Base-by-base conservation (phyloP, 1,284 basidiomycete species). In the Pholiota adiposa region DNA sequence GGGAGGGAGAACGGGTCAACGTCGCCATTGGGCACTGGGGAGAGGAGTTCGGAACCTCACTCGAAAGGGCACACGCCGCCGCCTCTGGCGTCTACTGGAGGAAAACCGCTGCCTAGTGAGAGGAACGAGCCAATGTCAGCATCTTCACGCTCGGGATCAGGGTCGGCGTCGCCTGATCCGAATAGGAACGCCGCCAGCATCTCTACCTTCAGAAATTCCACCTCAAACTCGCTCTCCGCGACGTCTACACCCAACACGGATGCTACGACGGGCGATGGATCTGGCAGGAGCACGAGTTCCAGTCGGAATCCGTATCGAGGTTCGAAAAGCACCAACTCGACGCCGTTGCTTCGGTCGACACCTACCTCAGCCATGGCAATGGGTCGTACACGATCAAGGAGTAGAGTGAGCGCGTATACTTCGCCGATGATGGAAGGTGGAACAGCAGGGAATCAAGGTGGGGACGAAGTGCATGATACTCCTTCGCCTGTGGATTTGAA, bases 401-500 rank as follows among this genome's bases (percentile, higher is more conserved):
- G 78, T 41, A 41, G 55, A n/a, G 52, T 48, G 5, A 36, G 34
- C 16, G 53, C 52, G n/a, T 50, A 31, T 31, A 16, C 21, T 14
- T 31, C 48, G 21, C 49, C 33, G 12, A 19, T 51, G 25, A 18
- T 19, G 11, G 53, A 18, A 12, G 53, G 53, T 29, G 53, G 40
- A 34, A 12, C 12, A 6, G 25, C 21, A 21, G 38, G 27, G 34
- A 8, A n/a, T 11, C 29, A 23, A 21, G 41, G 41, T 18, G 53
- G 23, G 3, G 54, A 56, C 8, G 61, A 74, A 29, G 70, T 78
- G 21, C 79, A 80, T 46, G 83, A 89, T 69, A 89, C 89, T 0
- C 91, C 93, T 0, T 93, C 90, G 1, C 92, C 93, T 0, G 91
- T 94, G 1, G 93, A 95, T 72, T 73, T 93, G 43, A 62, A 59